A percentile compares a stretch with the other conserved stretches of the same genome.
phyloP scores from a whole-genome alignment of 169 alveolate species.

The Eimeria acervulina region DNA sequence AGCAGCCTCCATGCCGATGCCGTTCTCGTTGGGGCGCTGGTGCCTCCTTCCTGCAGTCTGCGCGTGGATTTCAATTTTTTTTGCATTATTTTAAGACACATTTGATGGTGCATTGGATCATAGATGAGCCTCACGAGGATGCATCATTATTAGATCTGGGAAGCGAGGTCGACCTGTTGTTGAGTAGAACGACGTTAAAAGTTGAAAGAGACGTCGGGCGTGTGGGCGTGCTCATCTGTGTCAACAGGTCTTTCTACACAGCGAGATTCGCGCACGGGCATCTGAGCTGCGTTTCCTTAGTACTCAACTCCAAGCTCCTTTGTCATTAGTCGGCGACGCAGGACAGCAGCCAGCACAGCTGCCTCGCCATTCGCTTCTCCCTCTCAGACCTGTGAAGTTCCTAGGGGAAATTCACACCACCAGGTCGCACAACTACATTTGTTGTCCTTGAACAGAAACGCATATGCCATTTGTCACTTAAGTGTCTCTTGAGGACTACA shows the following conservation, averaged over 20 bases:
- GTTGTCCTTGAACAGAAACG: conserved; percentile 38
- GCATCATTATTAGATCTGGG: background rate
- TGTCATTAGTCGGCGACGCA: background rate
- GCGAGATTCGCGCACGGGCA: conserved; percentile 12
- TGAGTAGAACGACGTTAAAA: background rate
- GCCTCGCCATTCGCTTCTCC: conserved; percentile 2
- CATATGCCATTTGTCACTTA: conserved; percentile 14
- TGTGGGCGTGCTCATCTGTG: conserved; percentile 9
- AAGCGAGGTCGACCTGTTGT: conserved; percentile 20
- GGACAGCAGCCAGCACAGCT: background rate
- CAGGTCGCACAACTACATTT: conserved; percentile 26
- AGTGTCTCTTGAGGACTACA: background rate
- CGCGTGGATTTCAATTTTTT: background rate
- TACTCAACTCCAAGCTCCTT: background rate
- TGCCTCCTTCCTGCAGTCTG: background rate
- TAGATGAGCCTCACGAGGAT: too few relatives aligned
- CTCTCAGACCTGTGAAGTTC: conserved; percentile 19
- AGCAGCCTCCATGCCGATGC: conserved; percentile 31
- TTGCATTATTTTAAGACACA: background rate
- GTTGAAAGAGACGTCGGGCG: background rate
- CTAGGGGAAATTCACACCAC: background rate
- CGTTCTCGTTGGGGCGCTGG: background rate
- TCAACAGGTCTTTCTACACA: conserved; percentile 38
- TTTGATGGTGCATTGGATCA: too few relatives aligned
- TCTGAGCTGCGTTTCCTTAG: conserved; percentile 2